Evolutionary conservation across 148 eudicot genomes (phyloP).

Genomic region (Rhododendron vialii): DNA sequence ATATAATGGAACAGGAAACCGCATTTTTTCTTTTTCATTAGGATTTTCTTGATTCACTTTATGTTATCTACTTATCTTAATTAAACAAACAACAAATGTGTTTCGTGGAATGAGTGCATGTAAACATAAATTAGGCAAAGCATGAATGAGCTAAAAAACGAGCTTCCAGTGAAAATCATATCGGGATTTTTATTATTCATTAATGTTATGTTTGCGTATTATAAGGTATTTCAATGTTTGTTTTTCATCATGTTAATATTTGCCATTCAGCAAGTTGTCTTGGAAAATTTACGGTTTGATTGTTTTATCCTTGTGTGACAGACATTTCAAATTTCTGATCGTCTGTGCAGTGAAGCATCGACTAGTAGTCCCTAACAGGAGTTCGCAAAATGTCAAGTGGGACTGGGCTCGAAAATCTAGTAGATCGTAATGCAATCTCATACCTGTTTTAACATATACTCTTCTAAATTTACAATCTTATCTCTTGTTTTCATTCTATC

Average conservation of each 20-base stretch:
- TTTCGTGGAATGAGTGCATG: background rate
- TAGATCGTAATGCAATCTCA: constrained; percentile 61
- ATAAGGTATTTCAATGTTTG: background rate
- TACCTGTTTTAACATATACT: constrained; percentile 2
- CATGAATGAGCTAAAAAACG: background rate
- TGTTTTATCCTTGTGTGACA: background rate
- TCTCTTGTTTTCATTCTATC: background rate
- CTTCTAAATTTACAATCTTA: background rate
- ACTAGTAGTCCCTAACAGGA: constrained; percentile 14
- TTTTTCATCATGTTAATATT: too few species aligned
- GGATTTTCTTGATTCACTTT: background rate
- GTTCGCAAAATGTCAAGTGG: constrained; percentile 55
- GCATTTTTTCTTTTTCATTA: background rate
- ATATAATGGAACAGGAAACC: background rate
- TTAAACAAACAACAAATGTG: background rate
- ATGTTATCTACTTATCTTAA: background rate
- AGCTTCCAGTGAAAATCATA: background rate
- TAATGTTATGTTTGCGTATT: background rate
- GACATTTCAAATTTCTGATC: background rate
- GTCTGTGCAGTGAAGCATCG: background rate
- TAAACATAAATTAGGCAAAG: background rate
- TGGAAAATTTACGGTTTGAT: background rate
- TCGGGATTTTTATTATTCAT: background rate
- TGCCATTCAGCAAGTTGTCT: background rate
- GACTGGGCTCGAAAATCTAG: constrained; percentile 76